These are phyloP conservation scores for Amylocarpus encephaloides DNA, from an alignment of 2,329 filamentous ascomycete species.

Conservation along the genomic window DNA sequence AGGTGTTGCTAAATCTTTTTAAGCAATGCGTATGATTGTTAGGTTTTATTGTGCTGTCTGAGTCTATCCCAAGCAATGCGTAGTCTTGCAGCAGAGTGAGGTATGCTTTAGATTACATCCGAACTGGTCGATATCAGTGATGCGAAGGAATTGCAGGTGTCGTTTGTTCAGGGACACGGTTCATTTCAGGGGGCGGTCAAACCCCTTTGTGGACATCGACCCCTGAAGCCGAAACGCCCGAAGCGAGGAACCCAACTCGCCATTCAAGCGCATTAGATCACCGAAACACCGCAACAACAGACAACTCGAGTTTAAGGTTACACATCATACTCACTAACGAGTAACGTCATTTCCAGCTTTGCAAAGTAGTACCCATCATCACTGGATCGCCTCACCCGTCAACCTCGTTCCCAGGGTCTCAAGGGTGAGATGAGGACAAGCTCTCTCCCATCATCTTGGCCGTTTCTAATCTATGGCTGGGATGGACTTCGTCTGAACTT, in stretches of 20 bases:
- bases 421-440: neutral
- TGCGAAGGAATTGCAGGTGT: too few species aligned
- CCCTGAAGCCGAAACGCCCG: too few species aligned
- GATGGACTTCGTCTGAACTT: neutral
- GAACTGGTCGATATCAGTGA: too few species aligned
- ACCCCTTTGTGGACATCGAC: too few species aligned
- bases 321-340: neutral
- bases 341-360: neutral
- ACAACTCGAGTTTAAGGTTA: neutral
- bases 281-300: neutral
- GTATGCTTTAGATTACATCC: too few species aligned
- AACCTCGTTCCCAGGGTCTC: neutral
- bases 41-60: too few species aligned
- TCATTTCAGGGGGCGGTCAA: too few species aligned
- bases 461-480: neutral
- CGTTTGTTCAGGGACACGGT: too few species aligned
- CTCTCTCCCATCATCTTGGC: neutral
- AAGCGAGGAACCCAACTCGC: neutral
- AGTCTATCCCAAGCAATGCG: too few species aligned
- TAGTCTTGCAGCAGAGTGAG: too few species aligned
- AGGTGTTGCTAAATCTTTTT: too few species aligned
- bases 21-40: too few species aligned
- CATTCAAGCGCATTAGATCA: neutral
- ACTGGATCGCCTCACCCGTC: neutral
- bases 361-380: neutral